Evolutionary conservation across 495 filamentous ascomycete species (phyloP).

Genomic region (Tetracladium marchalianum): DNA sequence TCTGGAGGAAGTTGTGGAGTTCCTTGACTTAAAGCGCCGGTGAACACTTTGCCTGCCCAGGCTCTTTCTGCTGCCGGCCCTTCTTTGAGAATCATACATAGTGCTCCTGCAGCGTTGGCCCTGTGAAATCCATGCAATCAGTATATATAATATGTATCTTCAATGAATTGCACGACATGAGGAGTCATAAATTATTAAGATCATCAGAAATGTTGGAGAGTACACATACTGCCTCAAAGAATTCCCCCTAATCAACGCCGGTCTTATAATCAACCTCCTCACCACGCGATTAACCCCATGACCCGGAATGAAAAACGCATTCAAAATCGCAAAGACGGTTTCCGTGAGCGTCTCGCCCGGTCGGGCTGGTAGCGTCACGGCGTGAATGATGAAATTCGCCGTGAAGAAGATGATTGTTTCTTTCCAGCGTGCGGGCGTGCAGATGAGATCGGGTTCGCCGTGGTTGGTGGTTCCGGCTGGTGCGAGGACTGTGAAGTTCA

Average conservation of each 20-base stretch:
- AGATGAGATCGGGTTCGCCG: conserved; percentile 9
- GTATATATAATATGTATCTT: neutral
- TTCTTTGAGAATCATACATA: conserved; percentile 27
- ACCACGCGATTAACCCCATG: conserved; percentile 5
- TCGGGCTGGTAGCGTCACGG: conserved; percentile 1
- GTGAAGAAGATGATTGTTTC: conserved; percentile 6
- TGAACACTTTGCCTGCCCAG: neutral
- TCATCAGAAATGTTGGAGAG: too few relatives aligned
- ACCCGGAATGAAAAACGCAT: conserved; percentile 2
- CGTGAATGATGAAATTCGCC: conserved; percentile 10
- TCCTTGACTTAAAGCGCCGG: conserved; percentile 1
- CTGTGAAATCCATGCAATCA: neutral
- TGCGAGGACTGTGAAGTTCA: conserved; percentile 5
- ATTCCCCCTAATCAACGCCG: too few relatives aligned
- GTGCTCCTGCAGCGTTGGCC: conserved; percentile 18
- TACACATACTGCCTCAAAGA: too few relatives aligned
- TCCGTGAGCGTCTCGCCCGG: neutral
- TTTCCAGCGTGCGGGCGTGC: conserved; percentile 1
- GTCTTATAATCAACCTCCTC: neutral
- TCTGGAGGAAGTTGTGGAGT: conserved; percentile 5
- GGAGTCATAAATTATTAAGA: too few relatives aligned
- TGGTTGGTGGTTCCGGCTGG: conserved; percentile 5
- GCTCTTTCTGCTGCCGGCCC: conserved; percentile 16
- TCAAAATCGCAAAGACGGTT: neutral
- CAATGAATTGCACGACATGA: neutral